Evolutionary conservation across 1,284 basidiomycete species (phyloP).

Genomic region (Moesziomyces antarcticus): DNA sequence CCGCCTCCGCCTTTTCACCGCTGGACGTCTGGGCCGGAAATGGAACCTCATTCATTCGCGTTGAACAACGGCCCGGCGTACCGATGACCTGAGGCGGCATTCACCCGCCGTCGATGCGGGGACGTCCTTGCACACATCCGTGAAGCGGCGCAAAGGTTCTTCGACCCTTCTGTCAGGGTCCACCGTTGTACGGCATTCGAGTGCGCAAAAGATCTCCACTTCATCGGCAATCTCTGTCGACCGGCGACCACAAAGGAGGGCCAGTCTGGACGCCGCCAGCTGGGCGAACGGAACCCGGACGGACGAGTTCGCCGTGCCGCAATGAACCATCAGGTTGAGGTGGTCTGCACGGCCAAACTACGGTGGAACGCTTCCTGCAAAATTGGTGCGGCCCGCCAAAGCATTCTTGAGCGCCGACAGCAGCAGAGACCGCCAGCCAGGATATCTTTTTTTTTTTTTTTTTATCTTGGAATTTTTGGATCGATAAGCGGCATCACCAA

Average conservation of each 20-base stretch:
- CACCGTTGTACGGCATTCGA: too few relatives aligned
- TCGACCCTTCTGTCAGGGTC: too few relatives aligned
- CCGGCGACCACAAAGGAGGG: background rate
- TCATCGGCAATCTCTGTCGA: background rate
- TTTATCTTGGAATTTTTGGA: background rate
- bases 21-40: constrained; percentile 43
- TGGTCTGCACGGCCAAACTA: background rate
- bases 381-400: too few relatives aligned
- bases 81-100: background rate
- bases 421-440: background rate
- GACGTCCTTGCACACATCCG: too few relatives aligned
- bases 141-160: too few relatives aligned
- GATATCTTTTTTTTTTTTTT: background rate
- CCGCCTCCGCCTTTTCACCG: constrained; percentile 12
- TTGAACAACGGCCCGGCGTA: background rate
- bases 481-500: background rate
- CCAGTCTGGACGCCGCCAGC: background rate
- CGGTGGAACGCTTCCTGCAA: constrained; percentile 6
- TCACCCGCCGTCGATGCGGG: too few relatives aligned
- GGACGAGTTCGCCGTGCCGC: background rate
- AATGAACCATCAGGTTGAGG: background rate
- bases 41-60: constrained; percentile 46
- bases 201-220: background rate
- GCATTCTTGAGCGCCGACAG: background rate
- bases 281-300: background rate